phyloP scores from a whole-genome alignment of 148 eudicot genomes.

The Silene uniflora region DNA sequence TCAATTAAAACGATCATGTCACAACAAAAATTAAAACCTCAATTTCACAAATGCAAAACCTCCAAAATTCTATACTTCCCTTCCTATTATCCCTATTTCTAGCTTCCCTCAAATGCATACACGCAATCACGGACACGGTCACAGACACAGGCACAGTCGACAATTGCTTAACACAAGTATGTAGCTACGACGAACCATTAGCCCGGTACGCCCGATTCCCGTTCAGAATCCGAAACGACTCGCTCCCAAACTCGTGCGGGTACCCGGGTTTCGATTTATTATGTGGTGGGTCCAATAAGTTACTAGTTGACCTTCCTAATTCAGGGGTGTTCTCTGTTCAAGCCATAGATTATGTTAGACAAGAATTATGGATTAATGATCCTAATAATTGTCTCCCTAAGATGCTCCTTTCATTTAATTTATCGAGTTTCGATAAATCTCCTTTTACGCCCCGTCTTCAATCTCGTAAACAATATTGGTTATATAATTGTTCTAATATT shows the following conservation, averaged over 20 bases:
- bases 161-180: slow-evolving; percentile 15
- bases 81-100: background rate
- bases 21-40: background rate
- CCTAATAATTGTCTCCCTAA: slow-evolving; percentile 33
- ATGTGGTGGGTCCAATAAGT: slow-evolving; percentile 11
- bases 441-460: slow-evolving; percentile 14
- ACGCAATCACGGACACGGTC: background rate
- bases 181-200: slow-evolving; percentile 20
- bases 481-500: slow-evolving; percentile 29
- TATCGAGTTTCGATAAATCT: slow-evolving; percentile 2
- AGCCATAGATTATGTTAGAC: slow-evolving; percentile 25
- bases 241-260: slow-evolving; percentile 24
- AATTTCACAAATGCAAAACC: slow-evolving; percentile 18
- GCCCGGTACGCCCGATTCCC: slow-evolving; percentile 22
- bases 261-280: slow-evolving; percentile 33
- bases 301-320: slow-evolving; percentile 19
- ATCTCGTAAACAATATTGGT: slow-evolving; percentile 18
- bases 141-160: background rate
- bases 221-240: slow-evolving; percentile 20
- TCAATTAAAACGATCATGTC: slow-evolving; percentile 5
- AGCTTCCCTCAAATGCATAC: background rate
- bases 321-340: slow-evolving; percentile 25
- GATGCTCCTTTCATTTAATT: slow-evolving; percentile 20
- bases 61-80: background rate
- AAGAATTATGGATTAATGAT: slow-evolving; percentile 26